phyloP scores from a whole-genome alignment of 2,329 filamentous ascomycete species.

The Pleurostoma richardsiae region DNA sequence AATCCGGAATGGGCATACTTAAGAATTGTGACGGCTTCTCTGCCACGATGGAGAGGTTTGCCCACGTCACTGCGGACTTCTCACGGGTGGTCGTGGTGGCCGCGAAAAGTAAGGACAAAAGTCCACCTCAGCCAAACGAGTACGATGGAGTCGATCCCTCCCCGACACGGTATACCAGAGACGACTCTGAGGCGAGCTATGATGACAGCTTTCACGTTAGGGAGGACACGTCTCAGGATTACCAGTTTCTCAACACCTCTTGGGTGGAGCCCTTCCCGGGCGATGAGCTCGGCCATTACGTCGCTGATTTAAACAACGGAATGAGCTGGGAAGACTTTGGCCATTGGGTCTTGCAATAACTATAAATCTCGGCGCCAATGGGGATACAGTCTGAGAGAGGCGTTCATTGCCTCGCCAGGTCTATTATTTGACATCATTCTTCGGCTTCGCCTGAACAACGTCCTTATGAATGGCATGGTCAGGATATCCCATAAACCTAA shows the following conservation, averaged over 20 bases:
- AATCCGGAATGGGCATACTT: slow-evolving; percentile 6
- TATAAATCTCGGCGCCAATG: not conserved
- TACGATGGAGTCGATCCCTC: too few relatives aligned
- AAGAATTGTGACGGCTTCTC: slow-evolving; percentile 10
- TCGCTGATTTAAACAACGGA: not conserved
- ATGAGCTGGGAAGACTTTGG: slow-evolving; percentile 1
- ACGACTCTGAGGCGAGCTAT: not conserved
- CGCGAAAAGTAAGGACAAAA: not conserved
- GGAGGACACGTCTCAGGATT: not conserved
- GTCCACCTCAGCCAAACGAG: too few relatives aligned
- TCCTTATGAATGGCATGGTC: slow-evolving; percentile 21
- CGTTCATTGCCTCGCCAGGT: too few relatives aligned
- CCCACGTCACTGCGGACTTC: slow-evolving; percentile 9
- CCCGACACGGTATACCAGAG: too few relatives aligned
- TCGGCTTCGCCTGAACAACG: not conserved
- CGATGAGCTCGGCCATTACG: not conserved
- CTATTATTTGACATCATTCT: not conserved
- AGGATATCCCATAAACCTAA: slow-evolving; percentile 42
- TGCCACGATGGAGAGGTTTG: slow-evolving; percentile 11
- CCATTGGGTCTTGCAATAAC: not conserved
- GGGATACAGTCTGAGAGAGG: too few relatives aligned
- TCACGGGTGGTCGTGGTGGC: slow-evolving; percentile 5
- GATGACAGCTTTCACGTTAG: not conserved
- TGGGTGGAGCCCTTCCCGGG: not conserved
- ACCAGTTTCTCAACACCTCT: not conserved